phyloP scores from a whole-genome alignment of 1,284 basidiomycete species.

The Moesziomyces sp. region DNA sequence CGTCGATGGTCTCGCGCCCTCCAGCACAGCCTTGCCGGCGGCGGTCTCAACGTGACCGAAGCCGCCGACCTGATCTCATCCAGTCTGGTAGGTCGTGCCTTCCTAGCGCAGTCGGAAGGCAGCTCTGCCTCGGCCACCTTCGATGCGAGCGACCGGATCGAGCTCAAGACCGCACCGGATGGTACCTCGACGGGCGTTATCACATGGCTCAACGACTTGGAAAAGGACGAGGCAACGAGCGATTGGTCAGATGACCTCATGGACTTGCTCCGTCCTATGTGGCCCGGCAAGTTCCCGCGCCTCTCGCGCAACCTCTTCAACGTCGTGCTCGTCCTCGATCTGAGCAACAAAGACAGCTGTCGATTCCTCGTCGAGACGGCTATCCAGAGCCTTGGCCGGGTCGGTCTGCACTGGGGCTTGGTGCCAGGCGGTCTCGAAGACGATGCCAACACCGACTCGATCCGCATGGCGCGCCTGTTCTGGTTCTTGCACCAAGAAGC shows the following conservation, averaged over 20 bases:
- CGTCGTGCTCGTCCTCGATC: conserved; percentile 58
- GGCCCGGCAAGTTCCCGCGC: conserved; percentile 56
- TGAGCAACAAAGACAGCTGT: conserved; percentile 45
- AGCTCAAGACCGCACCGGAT: conserved; percentile 11
- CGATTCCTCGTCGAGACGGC: conserved; percentile 56
- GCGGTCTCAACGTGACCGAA: conserved; percentile 75
- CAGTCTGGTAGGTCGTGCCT: conserved; percentile 37
- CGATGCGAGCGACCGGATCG: conserved; percentile 64
- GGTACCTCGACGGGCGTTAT: conserved; percentile 72
- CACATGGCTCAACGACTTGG: conserved; percentile 88
- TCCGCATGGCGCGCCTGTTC: conserved; percentile 50
- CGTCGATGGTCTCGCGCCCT: conserved; percentile 72
- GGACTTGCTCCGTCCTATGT: conserved; percentile 53
- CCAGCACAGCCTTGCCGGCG: conserved; percentile 73
- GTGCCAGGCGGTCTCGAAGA: conserved; percentile 55
- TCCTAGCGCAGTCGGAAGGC: conserved; percentile 20
- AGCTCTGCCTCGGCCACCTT: conserved; percentile 68
- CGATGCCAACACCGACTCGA: conserved; percentile 16
- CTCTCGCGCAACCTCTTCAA: conserved; percentile 63
- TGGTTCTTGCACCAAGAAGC: conserved; percentile 50
- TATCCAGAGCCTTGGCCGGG: conserved; percentile 37
- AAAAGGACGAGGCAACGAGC: conserved; percentile 75
- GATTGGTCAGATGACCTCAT: conserved; percentile 40
- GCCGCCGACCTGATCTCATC: conserved; percentile 76
- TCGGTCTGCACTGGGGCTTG: conserved; percentile 59